Evolutionary conservation across 2,329 filamentous ascomycete species (phyloP), one percentile per base, ranked within the genome.

Genomic region (Myriosclerotinia curreyana): DNA sequence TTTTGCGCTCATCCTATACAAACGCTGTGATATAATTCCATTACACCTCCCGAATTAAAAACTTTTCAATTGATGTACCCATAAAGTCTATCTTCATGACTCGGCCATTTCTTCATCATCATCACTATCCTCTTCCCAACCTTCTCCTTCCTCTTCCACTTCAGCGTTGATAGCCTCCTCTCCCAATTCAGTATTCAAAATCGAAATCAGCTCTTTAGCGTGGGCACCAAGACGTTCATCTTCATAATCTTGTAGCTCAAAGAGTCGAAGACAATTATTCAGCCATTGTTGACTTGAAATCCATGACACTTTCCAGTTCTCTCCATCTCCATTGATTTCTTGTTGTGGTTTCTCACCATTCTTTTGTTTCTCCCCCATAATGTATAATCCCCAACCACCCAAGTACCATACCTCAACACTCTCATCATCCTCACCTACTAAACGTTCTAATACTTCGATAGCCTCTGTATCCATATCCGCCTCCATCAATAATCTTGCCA

Each of bases 351-450:
- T 59, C 28, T 64, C 63, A 50, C 70, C 71, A 67, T 76, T 76
- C 71, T 81, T 84, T 71, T 85, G 79, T 80, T 88, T 90, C 75
- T 90, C 84, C 14, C 89, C 90, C 67, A 90, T 80, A 65, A 96
- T 83, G 74, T 92, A 91, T 69, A 96, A 82, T 71, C 92, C 93
- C 91, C 94, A 98, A 5, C 95, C 96, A 51, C 95, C 95, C 6
- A 99, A 82, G 78, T 99, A 99, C 92, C 93, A 97, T 22, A 91
- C 90, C 77, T 99, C 95, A 25, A 99, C 90, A 75, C 94, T 96
- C 73, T 90, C 84, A 74, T 99, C 96, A 70, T 99, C 94, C 75
- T 99, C 95, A 44, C 84, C 81, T 48, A 96, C 86, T 61, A 99
- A 80, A 62, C 91, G 82, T 74, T 96, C 91, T 62, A 97, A 80